A percentile compares a stretch with the other conserved stretches of the same genome.
Evolutionary conservation across 2,329 filamentous ascomycete species (phyloP).

Genomic region (Hyphodiscus sp.): DNA sequence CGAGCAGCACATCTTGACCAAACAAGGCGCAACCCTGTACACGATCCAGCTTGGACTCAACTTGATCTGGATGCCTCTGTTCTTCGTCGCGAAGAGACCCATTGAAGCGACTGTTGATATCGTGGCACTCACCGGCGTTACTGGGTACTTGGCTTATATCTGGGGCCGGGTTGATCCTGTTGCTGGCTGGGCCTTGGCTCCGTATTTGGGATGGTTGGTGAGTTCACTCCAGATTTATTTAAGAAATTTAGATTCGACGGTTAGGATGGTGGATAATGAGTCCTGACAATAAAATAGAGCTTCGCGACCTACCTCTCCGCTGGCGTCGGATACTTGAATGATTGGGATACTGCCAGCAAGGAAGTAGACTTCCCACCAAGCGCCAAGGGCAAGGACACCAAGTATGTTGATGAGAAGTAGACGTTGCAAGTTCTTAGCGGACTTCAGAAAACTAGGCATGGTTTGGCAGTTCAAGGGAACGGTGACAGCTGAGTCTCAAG

Average conservation of each 20-base stretch:
- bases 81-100: constrained; percentile 73
- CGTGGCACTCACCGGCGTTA: constrained; percentile 62
- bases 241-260: not conserved
- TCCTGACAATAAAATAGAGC: constrained; percentile 27
- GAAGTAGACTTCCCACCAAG: constrained; percentile 22
- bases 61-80: constrained; percentile 85
- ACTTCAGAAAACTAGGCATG: not conserved
- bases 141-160: constrained; percentile 66
- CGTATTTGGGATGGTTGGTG: constrained; percentile 75
- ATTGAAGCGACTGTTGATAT: constrained; percentile 71
- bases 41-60: constrained; percentile 68
- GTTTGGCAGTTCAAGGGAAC: not conserved
- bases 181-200: constrained; percentile 68
- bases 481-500: no score
- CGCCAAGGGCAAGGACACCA: constrained; percentile 23
- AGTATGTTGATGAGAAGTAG: constrained; percentile 29
- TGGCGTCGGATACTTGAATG: constrained; percentile 60
- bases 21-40: constrained; percentile 72
- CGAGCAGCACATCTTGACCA: constrained; percentile 36
- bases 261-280: not conserved
- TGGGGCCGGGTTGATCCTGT: constrained; percentile 70
- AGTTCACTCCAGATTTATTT: not conserved
- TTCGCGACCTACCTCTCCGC: constrained; percentile 83
- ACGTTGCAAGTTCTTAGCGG: not conserved
- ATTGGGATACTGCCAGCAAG: constrained; percentile 50